Evolutionary conservation across 345 rosid genomes (phyloP), one percentile per base, ranked within the genome.

Genomic region (Crucihimalaya himalaica): DNA sequence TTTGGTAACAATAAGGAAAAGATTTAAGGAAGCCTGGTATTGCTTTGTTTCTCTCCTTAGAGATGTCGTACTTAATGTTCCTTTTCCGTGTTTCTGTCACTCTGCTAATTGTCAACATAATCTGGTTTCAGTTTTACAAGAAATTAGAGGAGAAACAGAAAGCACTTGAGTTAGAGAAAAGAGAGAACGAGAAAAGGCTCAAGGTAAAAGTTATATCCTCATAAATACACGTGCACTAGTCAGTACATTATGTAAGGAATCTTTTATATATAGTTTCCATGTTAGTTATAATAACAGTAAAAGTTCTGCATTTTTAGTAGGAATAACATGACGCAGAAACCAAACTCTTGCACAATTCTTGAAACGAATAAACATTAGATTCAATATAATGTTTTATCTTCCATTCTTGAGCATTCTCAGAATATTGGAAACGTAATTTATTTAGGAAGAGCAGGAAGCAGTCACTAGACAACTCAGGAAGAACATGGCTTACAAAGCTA

Each of bases 361-460:
- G 46, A 34, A 50, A 60, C 40, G 8, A 50, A 40, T 46, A 35
- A n/a, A 60, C 46, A 43, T 42, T 75, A 15, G n/a, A 37, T 47
- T 57, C 51, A 46, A 5, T 15, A 31, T 12, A 10, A 40, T 51
- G 29, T 18, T 35, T 35, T 47, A 46, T 57, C 21, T 59, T 23
- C 14, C 11, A 60, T 20, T 18, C 51, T 70, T 63, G 45, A 46
- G 16, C 71, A 25, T 53, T 62, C 50, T 76, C 53, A 6, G 4
- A 19, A 39, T 25, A 21, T 10, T 19, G 23, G 43, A 51, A 52
- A 55, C 59, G 29, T 46, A 52, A 27, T 72, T 37, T 80, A 51
- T 85, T n/a, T 65, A 92, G 97, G 99, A 95, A 86, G 99, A 95
- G 85, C 92, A 87, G 83, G 93, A 95, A 56, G 89, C 93, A 19